These are phyloP conservation scores for Taphrina confusa DNA, from an alignment of 1,139 yeast genomes.

Conservation along the genomic window DNA sequence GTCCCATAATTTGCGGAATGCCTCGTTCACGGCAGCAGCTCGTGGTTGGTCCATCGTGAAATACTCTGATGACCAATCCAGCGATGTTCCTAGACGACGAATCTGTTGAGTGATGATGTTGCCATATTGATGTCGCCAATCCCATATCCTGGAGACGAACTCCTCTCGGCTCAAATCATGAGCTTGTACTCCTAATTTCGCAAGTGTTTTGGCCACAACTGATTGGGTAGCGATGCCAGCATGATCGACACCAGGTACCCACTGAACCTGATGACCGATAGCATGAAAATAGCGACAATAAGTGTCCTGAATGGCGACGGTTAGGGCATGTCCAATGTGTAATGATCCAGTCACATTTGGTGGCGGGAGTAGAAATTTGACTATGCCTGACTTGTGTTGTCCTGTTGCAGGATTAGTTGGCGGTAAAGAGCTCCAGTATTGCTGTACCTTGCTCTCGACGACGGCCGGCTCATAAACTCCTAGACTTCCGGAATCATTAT, in stretches of 20 bases:
- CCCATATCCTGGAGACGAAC: constrained; percentile 22
- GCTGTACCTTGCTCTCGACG: constrained; percentile 1
- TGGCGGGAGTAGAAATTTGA: constrained; percentile 36
- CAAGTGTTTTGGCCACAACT: constrained; percentile 33
- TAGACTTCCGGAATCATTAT: background rate
- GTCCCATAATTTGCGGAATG: constrained; percentile 35
- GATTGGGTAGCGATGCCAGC: constrained; percentile 39
- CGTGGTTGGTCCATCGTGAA: constrained; percentile 36
- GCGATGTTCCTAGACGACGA: constrained; percentile 33
- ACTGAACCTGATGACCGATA: constrained; percentile 31
- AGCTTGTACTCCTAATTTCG: constrained; percentile 27
- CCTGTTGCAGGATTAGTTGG: constrained; percentile 2
- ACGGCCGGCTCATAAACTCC: constrained; percentile 3
- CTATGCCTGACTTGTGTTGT: background rate
- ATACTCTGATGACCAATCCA: constrained; percentile 36
- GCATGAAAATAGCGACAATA: constrained; percentile 28
- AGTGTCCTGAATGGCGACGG: constrained; percentile 37
- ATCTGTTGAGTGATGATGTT: constrained; percentile 25
- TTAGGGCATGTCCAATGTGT: constrained; percentile 38
- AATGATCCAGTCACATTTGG: constrained; percentile 38
- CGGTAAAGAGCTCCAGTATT: constrained; percentile 13
- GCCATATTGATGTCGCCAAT: constrained; percentile 15
- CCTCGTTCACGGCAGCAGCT: constrained; percentile 33
- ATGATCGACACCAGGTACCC: constrained; percentile 38
- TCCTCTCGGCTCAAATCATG: background rate